Evolutionary conservation across 1,284 basidiomycete species (phyloP).

Genomic region (Takashimella tepidaria): DNA sequence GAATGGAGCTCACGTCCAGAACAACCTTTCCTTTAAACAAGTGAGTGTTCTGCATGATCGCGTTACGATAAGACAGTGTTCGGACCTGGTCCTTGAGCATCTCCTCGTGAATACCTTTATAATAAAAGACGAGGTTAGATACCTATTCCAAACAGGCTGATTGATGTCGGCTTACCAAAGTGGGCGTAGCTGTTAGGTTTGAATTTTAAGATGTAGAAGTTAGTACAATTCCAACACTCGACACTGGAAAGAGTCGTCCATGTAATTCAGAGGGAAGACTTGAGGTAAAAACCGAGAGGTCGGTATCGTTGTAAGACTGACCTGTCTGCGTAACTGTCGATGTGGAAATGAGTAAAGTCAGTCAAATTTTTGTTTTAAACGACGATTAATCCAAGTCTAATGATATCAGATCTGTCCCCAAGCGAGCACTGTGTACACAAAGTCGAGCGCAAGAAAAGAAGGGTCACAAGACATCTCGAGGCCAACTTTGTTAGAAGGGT

Average conservation of each 20-base stretch:
- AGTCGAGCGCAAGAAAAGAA: no score
- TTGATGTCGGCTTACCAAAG: slow-evolving; percentile 60
- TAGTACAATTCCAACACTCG: no score
- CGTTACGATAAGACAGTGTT: slow-evolving; percentile 89
- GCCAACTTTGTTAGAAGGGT: no score
- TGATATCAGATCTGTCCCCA: no score
- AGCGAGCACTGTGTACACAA: no score
- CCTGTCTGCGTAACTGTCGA: slow-evolving; percentile 39
- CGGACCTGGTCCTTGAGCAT: slow-evolving; percentile 98
- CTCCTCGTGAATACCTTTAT: slow-evolving; percentile 88
- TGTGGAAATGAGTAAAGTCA: neutral
- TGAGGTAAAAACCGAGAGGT: neutral
- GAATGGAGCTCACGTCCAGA: slow-evolving; percentile 61
- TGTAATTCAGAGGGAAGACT: neutral
- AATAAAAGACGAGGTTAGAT: slow-evolving; percentile 6
- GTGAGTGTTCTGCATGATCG: slow-evolving; percentile 92
- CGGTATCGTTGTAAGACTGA: slow-evolving; percentile 16
- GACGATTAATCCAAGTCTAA: no score
- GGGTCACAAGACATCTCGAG: no score
- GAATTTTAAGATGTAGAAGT: no score
- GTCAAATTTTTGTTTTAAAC: neutral
- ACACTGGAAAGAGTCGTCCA: no score
- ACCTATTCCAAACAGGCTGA: slow-evolving; percentile 1
- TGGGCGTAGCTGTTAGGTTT: slow-evolving; percentile 79
- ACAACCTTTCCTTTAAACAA: slow-evolving; percentile 96